Conservation (phyloP, 257 asterid genomes). For the Ophiorrhiza pumila region DNA sequence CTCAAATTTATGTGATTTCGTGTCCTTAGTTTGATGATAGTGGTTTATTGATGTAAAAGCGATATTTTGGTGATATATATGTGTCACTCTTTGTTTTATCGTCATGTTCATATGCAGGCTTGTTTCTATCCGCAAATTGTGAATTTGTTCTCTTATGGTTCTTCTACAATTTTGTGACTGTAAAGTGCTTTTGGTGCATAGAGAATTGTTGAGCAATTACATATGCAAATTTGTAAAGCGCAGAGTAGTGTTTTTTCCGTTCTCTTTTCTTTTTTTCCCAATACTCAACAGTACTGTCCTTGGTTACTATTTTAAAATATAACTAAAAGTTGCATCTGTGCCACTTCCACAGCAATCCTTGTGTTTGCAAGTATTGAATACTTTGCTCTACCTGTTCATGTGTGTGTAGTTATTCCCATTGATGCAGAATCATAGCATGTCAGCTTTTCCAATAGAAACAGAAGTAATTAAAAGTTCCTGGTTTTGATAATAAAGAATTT, state of each 20-base stretch:
- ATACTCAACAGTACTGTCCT: not conserved
- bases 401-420: not conserved
- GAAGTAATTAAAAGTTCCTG: not conserved
- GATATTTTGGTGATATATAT: not conserved
- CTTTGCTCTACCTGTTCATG: no score
- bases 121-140: not conserved
- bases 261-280: not conserved
- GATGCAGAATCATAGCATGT: no score
- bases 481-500: not conserved
- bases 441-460: no score
- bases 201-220: not conserved
- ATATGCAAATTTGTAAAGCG: not conserved
- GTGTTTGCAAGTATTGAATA: not conserved
- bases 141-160: not conserved
- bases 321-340: not conserved
- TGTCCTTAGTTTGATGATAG: not conserved
- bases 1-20: not conserved
- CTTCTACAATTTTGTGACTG: not conserved
- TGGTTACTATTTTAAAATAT: not conserved
- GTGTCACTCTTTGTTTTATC: not conserved
- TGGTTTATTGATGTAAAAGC: not conserved
- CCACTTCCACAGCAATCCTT: not conserved
- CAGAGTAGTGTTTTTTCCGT: not conserved
- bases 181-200: not conserved
- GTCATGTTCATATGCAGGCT: not conserved